Evolutionary conservation across 257 asterid species (phyloP), one percentile per base, ranked within the genome.

Genomic region (Avicennia marina): DNA sequence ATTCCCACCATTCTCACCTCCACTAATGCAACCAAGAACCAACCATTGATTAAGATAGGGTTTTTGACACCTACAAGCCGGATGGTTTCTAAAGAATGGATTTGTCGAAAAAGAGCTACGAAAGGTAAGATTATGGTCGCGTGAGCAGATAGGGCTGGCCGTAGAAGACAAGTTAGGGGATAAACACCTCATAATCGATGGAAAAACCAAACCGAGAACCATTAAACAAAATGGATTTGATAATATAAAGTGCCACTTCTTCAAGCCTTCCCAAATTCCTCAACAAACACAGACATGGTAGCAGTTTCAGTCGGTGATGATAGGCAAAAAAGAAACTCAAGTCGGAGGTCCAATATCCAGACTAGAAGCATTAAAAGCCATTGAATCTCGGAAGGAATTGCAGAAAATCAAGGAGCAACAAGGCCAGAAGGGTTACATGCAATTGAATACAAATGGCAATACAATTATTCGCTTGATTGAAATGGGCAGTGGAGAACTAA

Each of bases 1-100:
- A n/a, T 43, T 65, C 53, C 68, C 82, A 31, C 65, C 2, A 45
- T 17, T 72, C 64, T 64, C 70, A 27, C 48, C 60, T 18, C 45
- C 76, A 24, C 50, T 53, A 15, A 41, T 55, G 67, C 44, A 38
- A 27, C 60, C 56, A 41, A 21, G 61, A 16, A 61, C 67, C 44
- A 56, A 49, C 17, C 44, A 2, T 17, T 41, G 48, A 53, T 40
- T 44, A 33, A 20, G 47, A 57, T 54, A 26, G 64, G 68, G 54
- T 34, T 56, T 77, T 39, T n/a, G 16, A 41, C 27, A 27, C 62
- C 71, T 60, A 18, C 4, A 47, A 31, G 4, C 56, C n/a, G 54
- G 29, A 32, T 58, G 58, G 4, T 38, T 53, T 27, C 17, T 50
- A 60, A 62, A 64, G 43, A 67, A 27, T 7, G 73, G 24, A 38